phyloP scores from a whole-genome alignment of 495 filamentous ascomycete genomes.

The Cenococcum geophilum region DNA sequence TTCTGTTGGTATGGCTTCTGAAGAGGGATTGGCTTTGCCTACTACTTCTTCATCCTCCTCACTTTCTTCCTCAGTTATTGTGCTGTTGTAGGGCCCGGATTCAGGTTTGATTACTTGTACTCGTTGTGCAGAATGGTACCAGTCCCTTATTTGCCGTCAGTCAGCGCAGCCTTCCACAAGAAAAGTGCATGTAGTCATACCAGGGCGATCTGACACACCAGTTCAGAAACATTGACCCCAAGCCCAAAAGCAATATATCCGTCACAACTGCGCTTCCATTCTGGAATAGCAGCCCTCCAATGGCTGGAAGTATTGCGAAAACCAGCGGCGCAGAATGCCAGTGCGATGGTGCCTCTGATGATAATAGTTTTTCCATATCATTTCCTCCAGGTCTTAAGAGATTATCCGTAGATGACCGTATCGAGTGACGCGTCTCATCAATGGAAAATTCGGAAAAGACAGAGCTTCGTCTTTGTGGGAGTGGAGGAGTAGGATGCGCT shows the following conservation, averaged over 20 bases:
- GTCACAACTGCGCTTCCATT: conserved; percentile 78
- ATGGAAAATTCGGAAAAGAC: conserved; percentile 61
- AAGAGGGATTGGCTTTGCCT: conserved; percentile 23
- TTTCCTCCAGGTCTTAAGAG: conserved; percentile 55
- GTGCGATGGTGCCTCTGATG: conserved; percentile 48
- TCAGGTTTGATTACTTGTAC: conserved; percentile 20
- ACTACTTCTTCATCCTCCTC: conserved; percentile 38
- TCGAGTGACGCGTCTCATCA: conserved; percentile 54
- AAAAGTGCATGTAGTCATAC: conserved; percentile 43
- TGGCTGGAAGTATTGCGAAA: conserved; percentile 75
- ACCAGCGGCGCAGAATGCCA: conserved; percentile 75
- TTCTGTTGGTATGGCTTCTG: conserved; percentile 13
- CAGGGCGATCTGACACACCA: conserved; percentile 91
- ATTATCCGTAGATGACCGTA: conserved; percentile 66
- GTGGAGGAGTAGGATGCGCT: conserved; percentile 16
- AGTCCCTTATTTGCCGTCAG: conserved; percentile 55
- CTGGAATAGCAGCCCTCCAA: conserved; percentile 77
- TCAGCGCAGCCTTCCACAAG: not conserved
- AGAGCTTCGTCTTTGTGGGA: conserved; percentile 58
- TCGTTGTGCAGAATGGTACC: conserved; percentile 76
- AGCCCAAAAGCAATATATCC: conserved; percentile 69
- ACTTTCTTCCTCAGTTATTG: conserved; percentile 42
- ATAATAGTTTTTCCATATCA: conserved; percentile 26
- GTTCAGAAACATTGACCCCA: conserved; percentile 83
- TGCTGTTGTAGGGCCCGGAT: conserved; percentile 13